Evolutionary conservation across 345 rosid genomes (phyloP).

Genomic region (Citrus cavaleriei): DNA sequence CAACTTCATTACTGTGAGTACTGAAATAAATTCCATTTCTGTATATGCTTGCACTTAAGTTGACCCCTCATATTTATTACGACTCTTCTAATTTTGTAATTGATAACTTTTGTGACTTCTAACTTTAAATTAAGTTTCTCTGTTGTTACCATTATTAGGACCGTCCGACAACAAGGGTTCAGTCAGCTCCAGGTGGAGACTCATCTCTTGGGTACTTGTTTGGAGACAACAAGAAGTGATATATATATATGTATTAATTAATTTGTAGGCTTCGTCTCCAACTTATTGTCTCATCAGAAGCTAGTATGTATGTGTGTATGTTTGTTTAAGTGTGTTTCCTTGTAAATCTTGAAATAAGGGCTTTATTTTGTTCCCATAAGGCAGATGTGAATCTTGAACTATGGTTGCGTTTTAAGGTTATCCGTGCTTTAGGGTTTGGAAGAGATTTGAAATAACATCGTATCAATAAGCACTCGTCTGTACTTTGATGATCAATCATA

Average conservation of each 20-base stretch:
- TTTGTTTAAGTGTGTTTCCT: background rate
- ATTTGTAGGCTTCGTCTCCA: too few species aligned
- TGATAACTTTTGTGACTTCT: background rate
- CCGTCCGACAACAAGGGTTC: conserved; percentile 9
- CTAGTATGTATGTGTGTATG: too few species aligned
- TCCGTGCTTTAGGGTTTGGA: background rate
- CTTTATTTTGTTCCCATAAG: background rate
- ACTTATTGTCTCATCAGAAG: too few species aligned
- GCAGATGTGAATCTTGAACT: background rate
- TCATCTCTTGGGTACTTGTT: conserved; percentile 6
- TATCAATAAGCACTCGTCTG: background rate
- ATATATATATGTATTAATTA: too few species aligned
- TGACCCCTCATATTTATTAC: too few species aligned
- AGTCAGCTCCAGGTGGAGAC: background rate
- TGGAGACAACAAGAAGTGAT: background rate
- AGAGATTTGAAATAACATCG: background rate
- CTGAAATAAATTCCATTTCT: background rate
- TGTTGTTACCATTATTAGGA: background rate
- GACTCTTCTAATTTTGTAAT: background rate
- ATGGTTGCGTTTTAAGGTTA: background rate
- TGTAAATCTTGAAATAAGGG: background rate
- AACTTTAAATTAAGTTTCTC: background rate
- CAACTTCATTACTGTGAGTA: conserved; percentile 6
- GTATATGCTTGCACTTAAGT: too few species aligned
- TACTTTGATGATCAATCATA: background rate